These are phyloP conservation scores for Saccharomycopsis babjevae DNA, from an alignment of 805 yeast species.

Conservation along the genomic window DNA sequence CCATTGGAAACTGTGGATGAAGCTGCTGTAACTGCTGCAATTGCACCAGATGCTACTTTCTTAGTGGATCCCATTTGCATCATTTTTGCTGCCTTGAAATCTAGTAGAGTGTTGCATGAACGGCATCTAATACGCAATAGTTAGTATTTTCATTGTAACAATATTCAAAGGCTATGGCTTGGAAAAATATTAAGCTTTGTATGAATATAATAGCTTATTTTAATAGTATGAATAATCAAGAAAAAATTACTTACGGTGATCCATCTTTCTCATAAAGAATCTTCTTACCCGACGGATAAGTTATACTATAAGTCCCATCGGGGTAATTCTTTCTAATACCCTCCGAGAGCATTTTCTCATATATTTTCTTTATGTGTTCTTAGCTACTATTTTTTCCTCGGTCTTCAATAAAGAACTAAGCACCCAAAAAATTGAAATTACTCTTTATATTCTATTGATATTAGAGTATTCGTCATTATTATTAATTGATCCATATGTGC, in stretches of 20 bases:
- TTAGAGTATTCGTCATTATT: too few relatives aligned
- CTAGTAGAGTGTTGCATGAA: constrained; percentile 72
- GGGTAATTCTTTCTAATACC: constrained; percentile 6
- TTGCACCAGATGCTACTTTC: constrained; percentile 6
- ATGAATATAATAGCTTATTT: neutral
- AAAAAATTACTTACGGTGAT: constrained; percentile 60
- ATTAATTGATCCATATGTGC: too few relatives aligned
- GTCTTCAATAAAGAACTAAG: too few relatives aligned
- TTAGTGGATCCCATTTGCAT: neutral
- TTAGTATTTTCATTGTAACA: neutral
- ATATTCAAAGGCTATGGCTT: neutral
- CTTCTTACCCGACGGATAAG: constrained; percentile 52
- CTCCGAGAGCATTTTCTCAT: neutral
- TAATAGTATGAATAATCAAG: neutral
- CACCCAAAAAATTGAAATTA: too few relatives aligned
- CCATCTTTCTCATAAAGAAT: constrained; percentile 82
- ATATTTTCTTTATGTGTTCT: neutral
- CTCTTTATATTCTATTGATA: too few relatives aligned
- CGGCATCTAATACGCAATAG: constrained; percentile 49
- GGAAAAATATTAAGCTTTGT: neutral
- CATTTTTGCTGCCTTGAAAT: constrained; percentile 57
- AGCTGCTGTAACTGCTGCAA: constrained; percentile 20
- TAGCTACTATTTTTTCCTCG: too few relatives aligned
- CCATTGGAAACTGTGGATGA: constrained; percentile 21
- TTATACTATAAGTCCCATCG: constrained; percentile 17